Percentiles rank a stretch among this genome's conserved stretches.
Conservation (phyloP, 257 asterid genomes). For the Cruciata laevipes region DNA sequence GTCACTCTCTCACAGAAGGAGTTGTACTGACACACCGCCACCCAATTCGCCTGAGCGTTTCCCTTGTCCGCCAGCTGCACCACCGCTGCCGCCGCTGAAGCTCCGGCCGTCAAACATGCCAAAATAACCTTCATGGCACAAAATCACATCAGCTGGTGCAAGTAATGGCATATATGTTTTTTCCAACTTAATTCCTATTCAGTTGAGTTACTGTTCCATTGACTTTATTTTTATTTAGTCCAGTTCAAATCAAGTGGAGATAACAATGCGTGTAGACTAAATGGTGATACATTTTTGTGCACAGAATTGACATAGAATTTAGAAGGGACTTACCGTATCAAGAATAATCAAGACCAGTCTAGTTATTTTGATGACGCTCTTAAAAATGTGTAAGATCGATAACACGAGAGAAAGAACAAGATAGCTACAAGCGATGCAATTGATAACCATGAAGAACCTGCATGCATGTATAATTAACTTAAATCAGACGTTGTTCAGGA, state of each 20-base stretch:
- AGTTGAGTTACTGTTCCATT: too few relatives aligned
- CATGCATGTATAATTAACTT: too few relatives aligned
- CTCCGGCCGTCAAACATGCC: constrained; percentile 50
- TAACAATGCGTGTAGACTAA: too few relatives aligned
- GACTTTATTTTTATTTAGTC: too few relatives aligned
- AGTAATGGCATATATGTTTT: too few relatives aligned
- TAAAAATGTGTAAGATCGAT: constrained; percentile 51
- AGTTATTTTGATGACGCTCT: constrained; percentile 27
- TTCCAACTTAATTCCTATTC: too few relatives aligned
- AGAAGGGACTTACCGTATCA: constrained; percentile 34
- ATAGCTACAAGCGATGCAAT: constrained; percentile 54
- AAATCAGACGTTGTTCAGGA: too few relatives aligned
- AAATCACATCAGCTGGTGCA: too few relatives aligned
- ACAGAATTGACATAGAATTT: too few relatives aligned
- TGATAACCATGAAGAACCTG: constrained; percentile 74
- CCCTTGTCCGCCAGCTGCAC: constrained; percentile 80
- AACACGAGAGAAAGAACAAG: constrained; percentile 53
- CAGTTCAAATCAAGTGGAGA: too few relatives aligned
- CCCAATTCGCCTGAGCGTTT: constrained; percentile 54
- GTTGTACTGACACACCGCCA: constrained; percentile 56
- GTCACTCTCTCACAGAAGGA: constrained; percentile 63
- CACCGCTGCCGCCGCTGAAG: constrained; percentile 73
- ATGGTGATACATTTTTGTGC: too few relatives aligned
- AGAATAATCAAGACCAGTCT: constrained; percentile 40
- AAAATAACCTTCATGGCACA: constrained; percentile 39